Conservation (phyloP, 495 filamentous ascomycete genomes). For the Aspergillus hancockii region DNA sequence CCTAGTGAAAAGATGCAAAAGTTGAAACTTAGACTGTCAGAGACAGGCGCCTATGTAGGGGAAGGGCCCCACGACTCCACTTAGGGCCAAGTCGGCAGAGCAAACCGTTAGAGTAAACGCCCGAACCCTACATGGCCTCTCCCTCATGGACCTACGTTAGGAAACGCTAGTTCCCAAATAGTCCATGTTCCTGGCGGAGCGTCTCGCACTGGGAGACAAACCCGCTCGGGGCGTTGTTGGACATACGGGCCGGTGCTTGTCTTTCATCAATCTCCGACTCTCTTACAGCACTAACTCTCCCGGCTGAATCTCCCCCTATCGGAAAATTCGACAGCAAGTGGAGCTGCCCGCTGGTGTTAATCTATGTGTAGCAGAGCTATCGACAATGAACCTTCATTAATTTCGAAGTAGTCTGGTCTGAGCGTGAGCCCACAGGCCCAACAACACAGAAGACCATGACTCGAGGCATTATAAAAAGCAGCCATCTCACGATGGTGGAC, state of each 20-base stretch:
- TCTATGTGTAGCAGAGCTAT: slow-evolving; percentile 25
- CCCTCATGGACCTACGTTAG: slow-evolving; percentile 6
- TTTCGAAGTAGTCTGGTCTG: slow-evolving; percentile 15
- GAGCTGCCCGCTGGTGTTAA: slow-evolving; percentile 5
- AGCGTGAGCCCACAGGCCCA: slow-evolving; percentile 8
- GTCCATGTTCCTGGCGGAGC: slow-evolving; percentile 20
- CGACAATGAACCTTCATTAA: slow-evolving; percentile 25
- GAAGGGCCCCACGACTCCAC: slow-evolving; percentile 13
- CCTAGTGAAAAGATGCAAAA: slow-evolving; percentile 9
- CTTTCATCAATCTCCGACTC: slow-evolving; percentile 43
- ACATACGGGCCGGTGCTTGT: slow-evolving; percentile 19
- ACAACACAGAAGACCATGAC: not conserved
- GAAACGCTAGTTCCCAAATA: slow-evolving; percentile 18
- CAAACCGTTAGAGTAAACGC: slow-evolving; percentile 3
- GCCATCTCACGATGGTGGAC: slow-evolving; percentile 9
- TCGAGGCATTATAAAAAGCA: slow-evolving; percentile 16
- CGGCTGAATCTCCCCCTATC: slow-evolving; percentile 34
- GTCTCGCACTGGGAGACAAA: slow-evolving; percentile 6
- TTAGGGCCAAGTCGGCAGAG: slow-evolving; percentile 6
- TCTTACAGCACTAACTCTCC: slow-evolving; percentile 21
- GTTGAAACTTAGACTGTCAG: slow-evolving; percentile 40
- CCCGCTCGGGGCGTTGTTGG: slow-evolving; percentile 12
- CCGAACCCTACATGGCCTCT: not conserved
- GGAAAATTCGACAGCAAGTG: slow-evolving; percentile 9
- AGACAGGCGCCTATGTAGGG: slow-evolving; percentile 35